These are phyloP conservation scores for Trametes punicea DNA, from an alignment of 768 basidiomycete genomes.

Conservation along the genomic window DNA sequence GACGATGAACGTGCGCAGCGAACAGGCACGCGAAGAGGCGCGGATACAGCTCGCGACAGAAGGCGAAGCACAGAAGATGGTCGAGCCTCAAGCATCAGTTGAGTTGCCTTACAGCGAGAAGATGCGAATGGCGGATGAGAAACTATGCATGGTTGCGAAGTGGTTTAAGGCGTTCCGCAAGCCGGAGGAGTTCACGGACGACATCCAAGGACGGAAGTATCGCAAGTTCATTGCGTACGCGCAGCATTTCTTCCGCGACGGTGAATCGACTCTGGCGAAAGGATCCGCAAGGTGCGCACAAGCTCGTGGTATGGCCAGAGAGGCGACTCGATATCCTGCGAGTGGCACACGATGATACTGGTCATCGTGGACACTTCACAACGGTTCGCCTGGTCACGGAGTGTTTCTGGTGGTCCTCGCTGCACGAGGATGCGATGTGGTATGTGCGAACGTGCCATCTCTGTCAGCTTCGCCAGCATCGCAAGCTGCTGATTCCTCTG, in stretches of 20 bases:
- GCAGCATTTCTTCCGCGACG: neutral
- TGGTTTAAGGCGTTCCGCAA: neutral
- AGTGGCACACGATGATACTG: conserved; percentile 15
- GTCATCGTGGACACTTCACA: conserved; percentile 23
- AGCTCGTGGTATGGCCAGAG: neutral
- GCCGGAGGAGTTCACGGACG: neutral
- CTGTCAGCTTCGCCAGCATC: no score
- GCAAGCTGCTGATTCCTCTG: no score
- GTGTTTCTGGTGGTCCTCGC: conserved; percentile 27
- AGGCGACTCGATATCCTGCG: conserved; percentile 4
- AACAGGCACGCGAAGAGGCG: neutral
- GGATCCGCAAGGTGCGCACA: no score
- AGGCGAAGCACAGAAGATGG: no score
- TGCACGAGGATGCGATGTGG: no score
- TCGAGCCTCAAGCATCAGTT: no score
- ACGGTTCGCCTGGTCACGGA: conserved; percentile 4
- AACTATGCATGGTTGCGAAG: no score
- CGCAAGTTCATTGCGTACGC: conserved; percentile 15
- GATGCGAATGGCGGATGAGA: neutral
- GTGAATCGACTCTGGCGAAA: conserved; percentile 18
- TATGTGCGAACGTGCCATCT: no score
- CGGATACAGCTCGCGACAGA: no score
- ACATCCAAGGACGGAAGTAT: no score
- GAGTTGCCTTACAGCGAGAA: neutral
- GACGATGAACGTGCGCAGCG: neutral